Evolutionary conservation across 768 basidiomycete genomes (phyloP).

Genomic region (Kondoa malvinella): DNA sequence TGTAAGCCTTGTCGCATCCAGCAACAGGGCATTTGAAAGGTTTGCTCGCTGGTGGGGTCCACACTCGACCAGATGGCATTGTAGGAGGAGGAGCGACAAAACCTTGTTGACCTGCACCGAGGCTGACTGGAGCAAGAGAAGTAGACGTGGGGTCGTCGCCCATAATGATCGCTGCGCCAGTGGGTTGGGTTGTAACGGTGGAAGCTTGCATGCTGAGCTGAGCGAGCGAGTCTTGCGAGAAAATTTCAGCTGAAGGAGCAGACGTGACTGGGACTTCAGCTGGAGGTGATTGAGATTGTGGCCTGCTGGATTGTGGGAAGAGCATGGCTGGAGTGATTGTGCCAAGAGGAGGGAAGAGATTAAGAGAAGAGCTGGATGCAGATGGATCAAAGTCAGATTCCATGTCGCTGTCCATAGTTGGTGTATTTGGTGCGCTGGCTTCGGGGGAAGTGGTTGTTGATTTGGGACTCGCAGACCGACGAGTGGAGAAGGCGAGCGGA

Average conservation of each 20-base stretch:
- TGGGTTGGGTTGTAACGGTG: slow-evolving; percentile 9
- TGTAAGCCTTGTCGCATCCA: slow-evolving; percentile 31
- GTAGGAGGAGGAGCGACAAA: slow-evolving; percentile 6
- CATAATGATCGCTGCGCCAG: slow-evolving; percentile 8
- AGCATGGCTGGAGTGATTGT: slow-evolving; percentile 23
- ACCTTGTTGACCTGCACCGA: background rate
- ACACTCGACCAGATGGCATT: slow-evolving; percentile 12
- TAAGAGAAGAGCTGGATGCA: slow-evolving; percentile 10
- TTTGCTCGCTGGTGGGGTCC: slow-evolving; percentile 39
- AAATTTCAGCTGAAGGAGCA: no score
- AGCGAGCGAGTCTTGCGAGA: background rate
- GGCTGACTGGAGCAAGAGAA: slow-evolving; percentile 20
- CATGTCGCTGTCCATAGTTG: slow-evolving; percentile 21
- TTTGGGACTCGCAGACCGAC: slow-evolving; percentile 15
- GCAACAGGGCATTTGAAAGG: slow-evolving; percentile 45
- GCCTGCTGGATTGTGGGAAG: slow-evolving; percentile 16
- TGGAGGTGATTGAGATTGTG: background rate
- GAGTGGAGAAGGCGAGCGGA: slow-evolving; percentile 1
- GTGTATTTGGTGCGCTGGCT: slow-evolving; percentile 13
- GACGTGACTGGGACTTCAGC: background rate
- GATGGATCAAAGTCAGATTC: slow-evolving; percentile 25
- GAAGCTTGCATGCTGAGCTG: background rate
- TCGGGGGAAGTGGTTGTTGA: slow-evolving; percentile 10
- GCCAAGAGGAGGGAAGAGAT: slow-evolving; percentile 28
- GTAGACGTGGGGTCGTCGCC: slow-evolving; percentile 23